Evolutionary conservation across 2,329 filamentous ascomycete species (phyloP), one percentile per base, ranked within the genome.

Genomic region (Xylariaceae sp.): DNA sequence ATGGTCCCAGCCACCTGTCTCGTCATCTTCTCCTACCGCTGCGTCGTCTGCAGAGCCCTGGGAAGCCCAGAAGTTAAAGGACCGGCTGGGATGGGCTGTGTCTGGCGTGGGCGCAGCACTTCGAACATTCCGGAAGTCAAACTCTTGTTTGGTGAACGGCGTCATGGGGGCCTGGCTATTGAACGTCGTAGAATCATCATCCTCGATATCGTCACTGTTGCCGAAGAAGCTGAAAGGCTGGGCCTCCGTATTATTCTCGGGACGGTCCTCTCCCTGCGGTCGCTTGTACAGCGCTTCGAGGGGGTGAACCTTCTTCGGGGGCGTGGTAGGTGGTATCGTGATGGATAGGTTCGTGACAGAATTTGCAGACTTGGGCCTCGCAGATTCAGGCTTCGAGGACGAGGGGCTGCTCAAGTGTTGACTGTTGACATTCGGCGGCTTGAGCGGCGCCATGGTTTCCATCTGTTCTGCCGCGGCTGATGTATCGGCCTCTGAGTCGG

Each of bases 101-200:
- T 98, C 92, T 0, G 92, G 92, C 0, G 92, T 98, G 0, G 92
- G 92, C 2, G 92, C 92, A 5, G 88, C 88, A 58, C 88, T 96
- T 40, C 92, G 76, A n/a, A 85, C 59, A 35, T 76, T 77, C 46
- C 88, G 76, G 64, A 71, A 78, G 51, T 87, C 82, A 19, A 90
- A 69, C 50, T 97, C 90, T 50, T 81, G 76, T 47, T 81, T 79
- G 1, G 85, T 87, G 59, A 81, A 94, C 0, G 90, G 90, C 0
- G 90, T 96, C 62, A 88, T 78, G 9, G 88, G 89, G 4, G 68
- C 56, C 9, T 74, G 61, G 15, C 43, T 48, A 4, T 46, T 43
- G 4, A 48, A 48, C 11, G 29, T 38, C n/a, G 16, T 19, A 3
- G 19, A 38, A 12, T 66, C 65, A 3, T 61, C 55, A 12, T 67